Percentiles rank a stretch among this genome's conserved stretches.
These are phyloP conservation scores for Cladophialophora exuberans DNA, from an alignment of 2,329 filamentous ascomycete species.

Conservation along the genomic window DNA sequence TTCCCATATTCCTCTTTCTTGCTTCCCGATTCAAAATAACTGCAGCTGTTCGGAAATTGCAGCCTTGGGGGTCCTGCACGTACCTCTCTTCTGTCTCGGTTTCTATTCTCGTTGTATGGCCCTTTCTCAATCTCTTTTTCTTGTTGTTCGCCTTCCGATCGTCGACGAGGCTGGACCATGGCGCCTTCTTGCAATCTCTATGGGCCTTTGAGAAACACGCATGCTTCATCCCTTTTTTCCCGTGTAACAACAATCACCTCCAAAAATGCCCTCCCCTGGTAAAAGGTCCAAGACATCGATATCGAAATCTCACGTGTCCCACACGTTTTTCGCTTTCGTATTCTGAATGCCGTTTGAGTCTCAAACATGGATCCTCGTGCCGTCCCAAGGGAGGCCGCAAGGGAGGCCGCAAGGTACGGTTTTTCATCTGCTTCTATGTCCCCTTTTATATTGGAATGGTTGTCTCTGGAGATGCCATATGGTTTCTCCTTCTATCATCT, in stretches of 20 bases:
- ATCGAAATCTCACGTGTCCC: conserved; percentile 13
- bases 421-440: too few relatives aligned
- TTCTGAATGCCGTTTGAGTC: too few relatives aligned
- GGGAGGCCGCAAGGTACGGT: too few relatives aligned
- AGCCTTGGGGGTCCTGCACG: too few relatives aligned
- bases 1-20: too few relatives aligned
- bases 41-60: conserved; percentile 14
- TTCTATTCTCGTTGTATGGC: background rate
- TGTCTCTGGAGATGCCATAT: background rate
- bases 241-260: conserved; percentile 8
- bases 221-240: conserved; percentile 12
- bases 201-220: too few relatives aligned
- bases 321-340: conserved; percentile 12
- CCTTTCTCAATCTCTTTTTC: background rate
- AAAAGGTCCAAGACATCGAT: conserved; percentile 19
- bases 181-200: too few relatives aligned
- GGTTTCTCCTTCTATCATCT: background rate
- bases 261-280: background rate
- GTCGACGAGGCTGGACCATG: background rate
- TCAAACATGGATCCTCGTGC: background rate
- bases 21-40: too few relatives aligned
- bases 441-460: conserved; percentile 9
- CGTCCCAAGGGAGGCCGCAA: background rate
- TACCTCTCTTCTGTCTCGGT: conserved; percentile 24
- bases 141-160: too few relatives aligned